Evolutionary conservation across 768 basidiomycete genomes (phyloP).

Genomic region (Suillus brevipes): DNA sequence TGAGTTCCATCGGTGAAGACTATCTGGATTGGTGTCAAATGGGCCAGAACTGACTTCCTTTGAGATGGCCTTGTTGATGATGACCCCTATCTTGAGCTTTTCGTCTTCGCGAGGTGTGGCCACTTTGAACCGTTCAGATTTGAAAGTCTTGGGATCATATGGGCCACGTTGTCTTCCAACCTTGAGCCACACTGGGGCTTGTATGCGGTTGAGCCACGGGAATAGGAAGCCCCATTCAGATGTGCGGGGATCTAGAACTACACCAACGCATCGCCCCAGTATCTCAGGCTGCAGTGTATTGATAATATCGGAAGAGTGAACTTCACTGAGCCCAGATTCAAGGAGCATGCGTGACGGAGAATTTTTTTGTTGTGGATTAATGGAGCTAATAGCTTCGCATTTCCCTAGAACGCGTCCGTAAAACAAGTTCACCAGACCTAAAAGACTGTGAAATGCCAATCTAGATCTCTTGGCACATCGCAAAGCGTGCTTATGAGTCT

Average conservation of each 20-base stretch:
- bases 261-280: background rate
- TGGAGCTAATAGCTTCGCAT: background rate
- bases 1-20: background rate
- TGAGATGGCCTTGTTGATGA: background rate
- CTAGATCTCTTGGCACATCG: background rate
- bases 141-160: background rate
- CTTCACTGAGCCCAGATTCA: background rate
- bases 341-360: background rate
- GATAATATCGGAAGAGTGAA: background rate
- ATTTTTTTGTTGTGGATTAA: background rate
- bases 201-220: background rate
- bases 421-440: background rate
- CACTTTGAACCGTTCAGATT: background rate
- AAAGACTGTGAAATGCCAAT: background rate
- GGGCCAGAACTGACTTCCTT: background rate
- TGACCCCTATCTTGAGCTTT: background rate
- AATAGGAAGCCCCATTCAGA: background rate
- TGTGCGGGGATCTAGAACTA: background rate
- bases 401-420: background rate
- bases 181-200: background rate
- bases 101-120: background rate
- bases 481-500: background rate
- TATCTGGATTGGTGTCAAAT: background rate
- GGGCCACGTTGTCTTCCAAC: background rate
- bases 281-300: background rate